These are phyloP conservation scores for Lasiosphaeriaceae sp. DNA, from an alignment of 495 filamentous ascomycete species.

Conservation along the genomic window DNA sequence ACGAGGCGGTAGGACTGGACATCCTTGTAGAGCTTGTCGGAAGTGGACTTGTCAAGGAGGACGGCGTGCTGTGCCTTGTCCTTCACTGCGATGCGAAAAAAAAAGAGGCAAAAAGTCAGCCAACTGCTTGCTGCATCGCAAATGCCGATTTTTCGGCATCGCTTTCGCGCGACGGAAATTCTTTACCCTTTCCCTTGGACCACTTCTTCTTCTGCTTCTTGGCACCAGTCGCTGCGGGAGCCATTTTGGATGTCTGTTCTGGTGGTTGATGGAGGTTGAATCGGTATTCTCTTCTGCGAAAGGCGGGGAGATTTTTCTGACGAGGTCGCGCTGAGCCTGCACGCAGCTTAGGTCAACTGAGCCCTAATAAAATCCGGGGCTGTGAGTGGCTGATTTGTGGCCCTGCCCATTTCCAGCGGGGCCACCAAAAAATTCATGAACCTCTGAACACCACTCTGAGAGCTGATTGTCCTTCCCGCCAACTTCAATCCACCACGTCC, in stretches of 20 bases:
- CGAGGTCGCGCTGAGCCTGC: constrained; percentile 15
- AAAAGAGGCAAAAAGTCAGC: constrained; percentile 18
- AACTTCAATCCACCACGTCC: constrained; percentile 28
- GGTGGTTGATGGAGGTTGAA: constrained; percentile 40
- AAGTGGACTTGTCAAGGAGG: constrained; percentile 72
- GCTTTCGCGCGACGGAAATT: not conserved
- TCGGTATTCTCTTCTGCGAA: constrained; percentile 32
- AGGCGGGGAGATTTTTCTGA: constrained; percentile 39
- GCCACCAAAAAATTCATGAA: constrained; percentile 39
- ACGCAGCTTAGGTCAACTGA: constrained; percentile 35
- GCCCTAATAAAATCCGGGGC: constrained; percentile 29
- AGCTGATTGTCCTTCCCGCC: constrained; percentile 12
- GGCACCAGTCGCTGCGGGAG: constrained; percentile 78
- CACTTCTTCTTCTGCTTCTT: constrained; percentile 99
- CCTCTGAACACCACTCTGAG: constrained; percentile 19
- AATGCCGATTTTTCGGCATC: not conserved
- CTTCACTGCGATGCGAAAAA: constrained; percentile 68
- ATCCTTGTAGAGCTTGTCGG: constrained; percentile 94
- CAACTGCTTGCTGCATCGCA: constrained; percentile 2
- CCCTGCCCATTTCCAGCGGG: constrained; percentile 27
- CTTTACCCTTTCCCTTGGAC: constrained; percentile 87
- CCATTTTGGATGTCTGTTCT: constrained; percentile 50
- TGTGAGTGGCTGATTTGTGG: constrained; percentile 26
- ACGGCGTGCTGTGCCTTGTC: constrained; percentile 99
- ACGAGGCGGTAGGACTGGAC: constrained; percentile 99